Base-by-base conservation (phyloP, 352 stramenopile genomes). In the Phytophthora europaea region DNA sequence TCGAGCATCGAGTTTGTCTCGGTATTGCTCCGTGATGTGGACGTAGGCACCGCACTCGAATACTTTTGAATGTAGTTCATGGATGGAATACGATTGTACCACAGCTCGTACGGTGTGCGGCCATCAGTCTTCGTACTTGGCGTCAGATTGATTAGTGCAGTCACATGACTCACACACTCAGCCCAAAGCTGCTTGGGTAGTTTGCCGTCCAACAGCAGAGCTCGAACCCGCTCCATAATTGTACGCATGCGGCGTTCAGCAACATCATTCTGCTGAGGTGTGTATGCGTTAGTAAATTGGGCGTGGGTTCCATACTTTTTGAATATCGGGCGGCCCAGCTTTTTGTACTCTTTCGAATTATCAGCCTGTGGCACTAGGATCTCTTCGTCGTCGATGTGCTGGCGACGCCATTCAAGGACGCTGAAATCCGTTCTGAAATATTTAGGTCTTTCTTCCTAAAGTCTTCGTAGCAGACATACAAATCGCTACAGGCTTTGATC, bases 241-340 rank as follows among this genome's bases (percentile, higher is more conserved):
- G 26, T 31, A 31, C 26, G 26, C 26, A 31, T 31, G 26, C 26
- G 53, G 1, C 60, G 60, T 31, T 67, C 60, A 18, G 53, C 43
- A 4, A 64, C 63, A 15, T 40, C 53, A 22, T 64, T 70, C 18
- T 70, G 63, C 15, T 70, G 53, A 8, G 53, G 63, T 6, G 50
- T 59, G 20, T 67, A 60, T 15, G 53, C 53, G 20, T 64, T 70
- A 0, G 63, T 70, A 36, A 70, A 70, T n/a, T 70, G 63, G 0
- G 63, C 63, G 16, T 63, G 63, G 15, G 63, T 70, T 22, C 61
- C 40, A 18, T 64, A 70, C 26, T 6, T 31, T 31, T 31, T 31
- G 26, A 31, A 31, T 31, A 31, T 31, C 26, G 7, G 26, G 7
- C 53, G 36, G 2, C 59, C 34, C 2, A 60, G 50, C 6, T 67